Percentiles rank a stretch among this genome's conserved stretches.
phyloP scores from a whole-genome alignment of 2,329 filamentous ascomycete genomes.

The Sclerotinia trifoliorum region DNA sequence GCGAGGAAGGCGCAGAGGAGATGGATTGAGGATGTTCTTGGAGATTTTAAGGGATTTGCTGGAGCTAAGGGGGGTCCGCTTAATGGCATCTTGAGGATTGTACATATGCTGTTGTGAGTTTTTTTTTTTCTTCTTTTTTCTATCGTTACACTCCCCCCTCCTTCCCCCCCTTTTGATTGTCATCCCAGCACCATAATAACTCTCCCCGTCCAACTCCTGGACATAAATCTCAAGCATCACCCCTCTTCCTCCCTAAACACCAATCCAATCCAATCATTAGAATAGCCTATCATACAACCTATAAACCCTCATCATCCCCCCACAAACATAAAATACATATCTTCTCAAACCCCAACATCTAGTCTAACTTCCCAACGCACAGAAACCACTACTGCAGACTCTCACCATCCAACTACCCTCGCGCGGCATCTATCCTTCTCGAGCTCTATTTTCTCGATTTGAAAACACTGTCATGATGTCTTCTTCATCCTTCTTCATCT shows the following conservation, averaged over 20 bases:
- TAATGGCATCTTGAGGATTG: conserved; percentile 37
- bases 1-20: conserved; percentile 22
- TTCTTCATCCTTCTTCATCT: not conserved
- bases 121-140: not conserved
- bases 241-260: not conserved
- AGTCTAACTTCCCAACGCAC: not conserved
- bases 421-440: conserved; percentile 33
- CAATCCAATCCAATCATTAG: not conserved
- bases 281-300: too few relatives aligned
- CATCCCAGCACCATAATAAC: not conserved
- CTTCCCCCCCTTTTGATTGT: not conserved
- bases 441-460: conserved; percentile 38
- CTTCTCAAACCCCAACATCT: not conserved
- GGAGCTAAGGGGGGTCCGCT: conserved; percentile 34
- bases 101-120: conserved; percentile 37
- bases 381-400: conserved; percentile 39
- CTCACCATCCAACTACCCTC: conserved; percentile 31
- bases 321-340: not conserved
- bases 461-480: conserved; percentile 20
- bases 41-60: conserved; percentile 35
- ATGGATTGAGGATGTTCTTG: conserved; percentile 30
- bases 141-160: not conserved
- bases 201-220: not conserved
- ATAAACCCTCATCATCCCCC: not conserved
- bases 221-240: not conserved